Evolutionary conservation across 768 basidiomycete species (phyloP).

Genomic region (Botryobasidium botryosum): DNA sequence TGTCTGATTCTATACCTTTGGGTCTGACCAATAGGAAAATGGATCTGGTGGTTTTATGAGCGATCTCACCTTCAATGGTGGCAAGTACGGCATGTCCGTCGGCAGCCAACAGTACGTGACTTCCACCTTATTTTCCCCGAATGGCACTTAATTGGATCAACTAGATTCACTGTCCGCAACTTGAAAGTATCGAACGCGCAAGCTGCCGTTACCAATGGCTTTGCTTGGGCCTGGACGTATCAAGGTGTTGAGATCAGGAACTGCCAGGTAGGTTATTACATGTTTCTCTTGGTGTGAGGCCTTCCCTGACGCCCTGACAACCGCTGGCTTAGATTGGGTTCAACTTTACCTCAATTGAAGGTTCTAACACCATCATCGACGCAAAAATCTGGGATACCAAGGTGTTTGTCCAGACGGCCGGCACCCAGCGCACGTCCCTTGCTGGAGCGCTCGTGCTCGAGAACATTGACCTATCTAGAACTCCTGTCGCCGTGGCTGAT

Average conservation of each 20-base stretch:
- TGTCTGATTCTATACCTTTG: no score
- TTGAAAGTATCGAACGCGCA: constrained; percentile 39
- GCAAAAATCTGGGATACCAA: constrained; percentile 41
- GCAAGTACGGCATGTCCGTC: constrained; percentile 46
- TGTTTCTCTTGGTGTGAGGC: not conserved
- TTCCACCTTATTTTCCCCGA: no score
- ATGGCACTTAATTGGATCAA: no score
- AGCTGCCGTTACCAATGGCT: not conserved
- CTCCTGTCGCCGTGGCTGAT: constrained; percentile 42
- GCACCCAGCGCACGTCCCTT: constrained; percentile 21
- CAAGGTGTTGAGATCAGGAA: constrained; percentile 34
- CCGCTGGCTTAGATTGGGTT: constrained; percentile 2
- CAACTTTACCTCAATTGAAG: constrained; percentile 23
- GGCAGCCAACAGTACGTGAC: constrained; percentile 48
- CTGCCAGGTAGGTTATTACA: constrained; percentile 22
- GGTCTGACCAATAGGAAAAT: no score
- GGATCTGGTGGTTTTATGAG: constrained; percentile 15
- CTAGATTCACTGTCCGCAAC: constrained; percentile 39
- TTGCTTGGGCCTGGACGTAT: constrained; percentile 30
- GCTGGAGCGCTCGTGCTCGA: constrained; percentile 48
- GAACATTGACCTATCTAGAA: constrained; percentile 43
- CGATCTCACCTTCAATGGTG: constrained; percentile 17
- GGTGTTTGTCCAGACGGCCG: constrained; percentile 39
- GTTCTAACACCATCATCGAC: constrained; percentile 47
- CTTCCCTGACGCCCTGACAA: no score